Percentiles rank a stretch among this genome's conserved stretches.
These are phyloP conservation scores for Chalaropsis ovoidea DNA, from an alignment of 2,329 filamentous ascomycete species.

Conservation along the genomic window DNA sequence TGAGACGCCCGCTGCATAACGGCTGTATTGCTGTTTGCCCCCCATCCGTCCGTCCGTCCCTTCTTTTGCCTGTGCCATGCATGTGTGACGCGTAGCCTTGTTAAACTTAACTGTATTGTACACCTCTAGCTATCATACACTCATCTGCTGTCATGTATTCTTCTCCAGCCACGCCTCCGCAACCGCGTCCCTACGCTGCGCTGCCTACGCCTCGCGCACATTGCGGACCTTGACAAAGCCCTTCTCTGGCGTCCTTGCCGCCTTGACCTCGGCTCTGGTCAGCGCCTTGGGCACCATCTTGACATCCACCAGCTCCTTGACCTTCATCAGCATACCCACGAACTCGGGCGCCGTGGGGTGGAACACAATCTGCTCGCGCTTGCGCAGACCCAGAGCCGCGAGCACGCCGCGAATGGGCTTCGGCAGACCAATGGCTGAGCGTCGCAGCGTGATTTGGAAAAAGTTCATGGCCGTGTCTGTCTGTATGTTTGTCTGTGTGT, in stretches of 20 bases:
- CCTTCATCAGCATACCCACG: slow-evolving; percentile 84
- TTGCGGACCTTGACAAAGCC: slow-evolving; percentile 70
- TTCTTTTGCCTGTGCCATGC: neutral
- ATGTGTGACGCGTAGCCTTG: neutral
- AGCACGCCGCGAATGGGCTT: slow-evolving; percentile 70
- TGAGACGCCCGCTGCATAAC: neutral
- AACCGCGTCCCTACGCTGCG: slow-evolving; percentile 23
- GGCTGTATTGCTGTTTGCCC: neutral
- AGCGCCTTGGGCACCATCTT: slow-evolving; percentile 60
- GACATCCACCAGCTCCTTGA: slow-evolving; percentile 83
- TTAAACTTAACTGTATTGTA: slow-evolving; percentile 15
- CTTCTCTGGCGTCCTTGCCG: slow-evolving; percentile 59
- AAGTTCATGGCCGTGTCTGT: slow-evolving; percentile 49
- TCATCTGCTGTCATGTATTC: slow-evolving; percentile 14
- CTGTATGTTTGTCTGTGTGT: slow-evolving; percentile 19
- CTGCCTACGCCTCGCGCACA: slow-evolving; percentile 27
- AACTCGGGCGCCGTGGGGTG: slow-evolving; percentile 71
- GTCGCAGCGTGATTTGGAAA: slow-evolving; percentile 86
- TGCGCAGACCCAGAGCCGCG: slow-evolving; percentile 71
- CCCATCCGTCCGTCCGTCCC: neutral
- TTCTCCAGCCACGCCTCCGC: slow-evolving; percentile 8
- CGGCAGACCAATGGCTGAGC: slow-evolving; percentile 81
- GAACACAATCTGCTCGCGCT: slow-evolving; percentile 79
- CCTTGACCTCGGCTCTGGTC: slow-evolving; percentile 58
- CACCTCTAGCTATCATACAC: slow-evolving; percentile 30